Evolutionary conservation across 352 stramenopile species (phyloP), one percentile per base, ranked within the genome.

Genomic region (Globisporangium perplexum): DNA sequence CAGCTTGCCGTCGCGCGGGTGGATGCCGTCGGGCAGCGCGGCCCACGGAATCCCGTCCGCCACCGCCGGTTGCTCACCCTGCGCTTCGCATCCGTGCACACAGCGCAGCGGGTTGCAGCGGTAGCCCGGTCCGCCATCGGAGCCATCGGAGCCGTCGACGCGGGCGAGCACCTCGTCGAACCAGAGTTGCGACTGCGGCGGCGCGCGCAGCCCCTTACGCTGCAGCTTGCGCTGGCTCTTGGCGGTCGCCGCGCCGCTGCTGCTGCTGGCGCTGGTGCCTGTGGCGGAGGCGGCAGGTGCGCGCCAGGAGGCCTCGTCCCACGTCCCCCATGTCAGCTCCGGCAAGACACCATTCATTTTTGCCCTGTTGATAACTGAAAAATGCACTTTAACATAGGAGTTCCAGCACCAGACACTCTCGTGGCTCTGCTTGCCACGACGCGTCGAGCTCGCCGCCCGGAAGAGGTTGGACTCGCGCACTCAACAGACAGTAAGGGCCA

Each of bases 271-370:
- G 18, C 4, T 36, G 10, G 33, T n/a, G 22, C 8, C 41, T 7
- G 38, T n/a, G 47, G 44, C 22, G 50, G 12, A 31, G 26, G 3
- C n/a, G 46, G 7, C 12, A 62, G 52, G 10, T 49, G 55, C 14
- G 50, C 45, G 2, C 58, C 62, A 77, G 64, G 22, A 61, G 47
- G 35, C 56, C 43, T 66, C 68, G 60, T 88, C 80, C 81, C 81
- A 91, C 7, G 76, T 90, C 49, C 81, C 78, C 81, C 81, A 91
- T 30, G 81, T 91, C 53, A 83, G 62, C 18, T 59, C 51, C n/a
- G 81, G 57, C 49, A 91, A 63, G 44, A 91, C 66, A 41, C 74
- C 74, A 66, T 91, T 91, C 81, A 91, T 91, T n/a, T 7, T n/a
- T 36, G 33, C 33, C n/a, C n/a, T 18, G 14, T 4, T 39, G 14